Percentiles rank a stretch among this genome's conserved stretches.
Conservation (phyloP, 129 eudicot species). For the Rutidosis leptorrhynchoides region DNA sequence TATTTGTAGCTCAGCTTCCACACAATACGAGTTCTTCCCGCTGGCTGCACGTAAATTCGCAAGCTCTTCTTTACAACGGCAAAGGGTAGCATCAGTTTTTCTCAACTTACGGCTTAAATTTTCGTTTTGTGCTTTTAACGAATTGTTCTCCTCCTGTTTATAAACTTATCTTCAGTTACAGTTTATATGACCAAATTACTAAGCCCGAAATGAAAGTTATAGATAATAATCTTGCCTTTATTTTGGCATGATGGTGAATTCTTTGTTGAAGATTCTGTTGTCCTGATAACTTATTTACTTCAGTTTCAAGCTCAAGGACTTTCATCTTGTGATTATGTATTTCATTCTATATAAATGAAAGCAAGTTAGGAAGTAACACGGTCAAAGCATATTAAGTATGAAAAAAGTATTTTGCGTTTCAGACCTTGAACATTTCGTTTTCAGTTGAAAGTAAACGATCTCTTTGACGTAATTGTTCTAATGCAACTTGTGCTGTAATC, state of each 20-base stretch:
- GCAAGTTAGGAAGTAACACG: constrained; percentile 16
- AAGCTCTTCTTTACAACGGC: constrained; percentile 65
- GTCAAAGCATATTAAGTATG: background rate
- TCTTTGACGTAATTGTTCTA: constrained; percentile 70
- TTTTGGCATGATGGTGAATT: constrained; percentile 95
- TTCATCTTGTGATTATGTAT: constrained; percentile 57
- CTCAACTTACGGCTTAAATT: constrained; percentile 60
- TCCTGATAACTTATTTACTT: constrained; percentile 77
- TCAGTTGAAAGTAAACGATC: constrained; percentile 57
- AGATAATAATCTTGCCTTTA: constrained; percentile 50
- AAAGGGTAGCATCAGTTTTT: constrained; percentile 48
- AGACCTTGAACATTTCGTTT: constrained; percentile 78
- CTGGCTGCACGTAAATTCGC: constrained; percentile 50
- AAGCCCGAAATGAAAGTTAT: background rate
- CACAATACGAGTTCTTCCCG: constrained; percentile 50
- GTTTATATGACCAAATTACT: background rate
- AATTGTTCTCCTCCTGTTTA: constrained; percentile 88
- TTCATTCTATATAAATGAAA: constrained; percentile 43
- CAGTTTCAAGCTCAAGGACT: constrained; percentile 68
- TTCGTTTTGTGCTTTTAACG: constrained; percentile 63
- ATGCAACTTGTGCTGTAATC: constrained; percentile 64
- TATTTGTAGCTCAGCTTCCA: constrained; percentile 63
- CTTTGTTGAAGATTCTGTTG: constrained; percentile 96
- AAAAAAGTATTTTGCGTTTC: background rate
- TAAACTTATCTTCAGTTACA: constrained; percentile 1